Evolutionary conservation across 1,284 basidiomycete species (phyloP).

Genomic region (Entoloma clypeatum): DNA sequence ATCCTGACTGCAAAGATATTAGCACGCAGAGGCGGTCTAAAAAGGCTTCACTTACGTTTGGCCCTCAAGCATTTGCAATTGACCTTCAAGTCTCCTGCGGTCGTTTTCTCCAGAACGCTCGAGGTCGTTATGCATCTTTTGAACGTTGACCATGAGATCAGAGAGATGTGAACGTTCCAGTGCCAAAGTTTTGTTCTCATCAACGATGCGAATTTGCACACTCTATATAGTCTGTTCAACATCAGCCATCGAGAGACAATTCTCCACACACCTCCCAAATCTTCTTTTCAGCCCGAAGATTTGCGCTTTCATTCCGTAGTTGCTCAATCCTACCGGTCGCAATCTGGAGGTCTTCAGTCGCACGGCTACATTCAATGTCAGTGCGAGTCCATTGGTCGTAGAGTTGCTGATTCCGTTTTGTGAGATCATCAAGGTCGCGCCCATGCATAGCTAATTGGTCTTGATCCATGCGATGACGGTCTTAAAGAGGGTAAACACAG

Average conservation of each 20-base stretch:
- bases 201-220: slow-evolving; percentile 73
- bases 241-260: slow-evolving; percentile 7
- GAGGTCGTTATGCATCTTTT: slow-evolving; percentile 85
- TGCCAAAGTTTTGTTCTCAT: slow-evolving; percentile 79
- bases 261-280: slow-evolving; percentile 74
- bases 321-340: slow-evolving; percentile 63
- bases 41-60: slow-evolving; percentile 60
- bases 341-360: slow-evolving; percentile 59
- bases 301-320: slow-evolving; percentile 79
- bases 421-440: slow-evolving; percentile 58
- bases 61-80: slow-evolving; percentile 73
- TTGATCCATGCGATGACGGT: slow-evolving; percentile 62
- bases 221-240: slow-evolving; percentile 39
- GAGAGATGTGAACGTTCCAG: slow-evolving; percentile 82
- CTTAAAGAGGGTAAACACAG: slow-evolving; percentile 31
- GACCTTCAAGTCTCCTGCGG: slow-evolving; percentile 72
- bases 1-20: slow-evolving; percentile 52
- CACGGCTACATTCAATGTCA: slow-evolving; percentile 63
- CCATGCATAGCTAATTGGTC: slow-evolving; percentile 55
- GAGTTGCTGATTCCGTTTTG: slow-evolving; percentile 63
- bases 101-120: slow-evolving; percentile 82
- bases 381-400: slow-evolving; percentile 63
- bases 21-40: not conserved
- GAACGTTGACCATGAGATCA: slow-evolving; percentile 84
- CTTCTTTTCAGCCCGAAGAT: slow-evolving; percentile 86